phyloP scores from a whole-genome alignment of 306 rosid genomes.

The peach (Prunus persica) region DNA sequence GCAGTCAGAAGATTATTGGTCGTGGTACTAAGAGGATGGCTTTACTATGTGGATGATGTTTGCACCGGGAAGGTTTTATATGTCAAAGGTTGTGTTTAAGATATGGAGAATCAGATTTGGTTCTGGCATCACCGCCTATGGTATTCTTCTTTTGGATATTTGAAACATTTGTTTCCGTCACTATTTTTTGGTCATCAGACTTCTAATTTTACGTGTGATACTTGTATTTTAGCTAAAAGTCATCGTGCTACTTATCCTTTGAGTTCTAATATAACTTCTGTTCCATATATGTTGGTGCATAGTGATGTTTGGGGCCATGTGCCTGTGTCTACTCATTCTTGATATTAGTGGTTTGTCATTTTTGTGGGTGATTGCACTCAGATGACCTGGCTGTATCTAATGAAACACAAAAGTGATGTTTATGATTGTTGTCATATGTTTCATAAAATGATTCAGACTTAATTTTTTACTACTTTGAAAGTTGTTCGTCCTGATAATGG shows the following conservation, averaged over 20 bases:
- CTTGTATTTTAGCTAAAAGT: not conserved
- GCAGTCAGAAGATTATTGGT: not conserved
- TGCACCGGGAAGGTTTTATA: not conserved
- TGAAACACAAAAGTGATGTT: not conserved
- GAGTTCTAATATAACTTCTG: no score
- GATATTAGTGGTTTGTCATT: not conserved
- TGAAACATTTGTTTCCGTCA: not conserved
- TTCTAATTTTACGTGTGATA: not conserved
- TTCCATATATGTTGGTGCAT: not conserved
- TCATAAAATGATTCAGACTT: not conserved
- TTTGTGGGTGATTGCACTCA: not conserved
- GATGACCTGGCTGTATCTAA: not conserved
- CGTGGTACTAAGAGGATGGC: not conserved
- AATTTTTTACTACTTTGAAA: not conserved
- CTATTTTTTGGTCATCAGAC: not conserved
- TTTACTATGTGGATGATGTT: no score
- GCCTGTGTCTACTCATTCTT: not conserved
- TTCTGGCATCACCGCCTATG: not conserved
- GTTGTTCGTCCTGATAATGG: not conserved
- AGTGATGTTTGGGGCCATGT: not conserved
- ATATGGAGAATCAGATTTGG: not conserved
- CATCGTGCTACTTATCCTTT: not conserved
- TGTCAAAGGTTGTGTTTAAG: not conserved
- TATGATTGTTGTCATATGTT: not conserved
- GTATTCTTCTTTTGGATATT: not conserved